Conservation (phyloP, 1,284 basidiomycete species). For the Heterobasidion annosum region DNA sequence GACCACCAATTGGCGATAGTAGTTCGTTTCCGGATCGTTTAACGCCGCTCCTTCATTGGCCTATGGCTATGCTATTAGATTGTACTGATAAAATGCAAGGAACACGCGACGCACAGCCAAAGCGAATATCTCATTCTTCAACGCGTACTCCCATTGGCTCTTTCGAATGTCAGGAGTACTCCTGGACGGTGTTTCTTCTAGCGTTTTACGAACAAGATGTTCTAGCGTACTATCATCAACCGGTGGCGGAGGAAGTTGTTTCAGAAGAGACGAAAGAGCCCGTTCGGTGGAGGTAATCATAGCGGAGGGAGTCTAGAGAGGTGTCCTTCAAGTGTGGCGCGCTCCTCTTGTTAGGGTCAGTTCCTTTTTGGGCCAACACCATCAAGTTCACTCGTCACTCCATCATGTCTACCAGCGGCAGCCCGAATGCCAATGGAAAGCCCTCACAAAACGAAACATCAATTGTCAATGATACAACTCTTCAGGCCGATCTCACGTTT, state of each 20-base stretch:
- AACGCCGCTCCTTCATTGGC: constrained; percentile 51
- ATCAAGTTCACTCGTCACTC: too few species aligned
- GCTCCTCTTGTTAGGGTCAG: too few species aligned
- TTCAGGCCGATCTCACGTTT: too few species aligned
- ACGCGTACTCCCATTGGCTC: constrained; percentile 62
- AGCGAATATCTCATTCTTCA: constrained; percentile 58
- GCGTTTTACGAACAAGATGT: constrained; percentile 34
- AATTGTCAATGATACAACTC: too few species aligned
- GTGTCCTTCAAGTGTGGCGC: too few species aligned
- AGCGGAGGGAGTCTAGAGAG: too few species aligned
- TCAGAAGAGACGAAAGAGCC: constrained; percentile 18
- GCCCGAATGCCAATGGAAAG: too few species aligned
- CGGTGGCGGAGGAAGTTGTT: constrained; percentile 41
- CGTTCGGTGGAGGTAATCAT: background rate
- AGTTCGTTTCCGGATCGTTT: constrained; percentile 35
- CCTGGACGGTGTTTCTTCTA: constrained; percentile 32
- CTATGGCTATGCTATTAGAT: constrained; percentile 22
- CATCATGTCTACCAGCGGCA: too few species aligned
- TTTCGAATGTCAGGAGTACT: constrained; percentile 48
- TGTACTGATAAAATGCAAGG: background rate
- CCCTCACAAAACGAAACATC: too few species aligned
- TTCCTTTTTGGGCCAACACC: too few species aligned
- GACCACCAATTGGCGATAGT: constrained; percentile 52
- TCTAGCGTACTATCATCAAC: constrained; percentile 37
- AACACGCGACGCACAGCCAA: constrained; percentile 49